Base-by-base conservation (phyloP, 768 basidiomycete genomes). In the Suillus sp. region DNA sequence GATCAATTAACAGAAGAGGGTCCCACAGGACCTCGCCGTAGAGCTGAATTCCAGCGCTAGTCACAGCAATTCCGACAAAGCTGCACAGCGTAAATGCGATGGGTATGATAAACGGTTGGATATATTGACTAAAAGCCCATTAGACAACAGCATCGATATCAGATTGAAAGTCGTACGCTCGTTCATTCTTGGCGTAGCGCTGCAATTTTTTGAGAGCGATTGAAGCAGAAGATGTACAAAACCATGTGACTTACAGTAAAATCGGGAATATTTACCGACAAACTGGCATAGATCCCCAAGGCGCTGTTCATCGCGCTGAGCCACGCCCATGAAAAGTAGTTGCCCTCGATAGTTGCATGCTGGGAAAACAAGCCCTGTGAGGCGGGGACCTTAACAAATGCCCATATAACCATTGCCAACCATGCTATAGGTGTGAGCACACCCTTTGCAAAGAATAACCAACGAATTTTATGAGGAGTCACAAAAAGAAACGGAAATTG, bases 261-360 rank as follows among this genome's bases (percentile, higher is more conserved):
- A 74, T 96, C 94, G 9, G 93, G 89, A 62, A 93, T 92, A 69
- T 93, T 93, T 64, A 91, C 87, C 0, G 87, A 82, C 14, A 92
- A 77, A 11, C 88, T 91, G 5, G 89, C 80, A 74, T 89, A 95
- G 62, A 83, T 81, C 0, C 91, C 93, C 10, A 95, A 76, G 4
- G 88, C 88, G 62, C 89, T 88, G 71, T 93, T 95, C 64, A 96
- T 70, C 0, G 88, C 86, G 62, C 82, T 81, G 43, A 96, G 76
- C 91, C 91, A 95, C 4, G 85, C 88, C 89, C 91, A 93, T 11
- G 83, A 82, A 48, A 88, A 77, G 11, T 77, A 77, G 60, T 81
- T 79, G 2, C 91, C 92, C 5, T 73, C 74, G 14, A 92, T 68
- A 0, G 75, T 76, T 1, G 88, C 74, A 43, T 84, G 83, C 64